Evolutionary conservation across 2,329 filamentous ascomycete genomes (phyloP), one percentile per base, ranked within the genome.

Genomic region (Pyrenophora graminea): DNA sequence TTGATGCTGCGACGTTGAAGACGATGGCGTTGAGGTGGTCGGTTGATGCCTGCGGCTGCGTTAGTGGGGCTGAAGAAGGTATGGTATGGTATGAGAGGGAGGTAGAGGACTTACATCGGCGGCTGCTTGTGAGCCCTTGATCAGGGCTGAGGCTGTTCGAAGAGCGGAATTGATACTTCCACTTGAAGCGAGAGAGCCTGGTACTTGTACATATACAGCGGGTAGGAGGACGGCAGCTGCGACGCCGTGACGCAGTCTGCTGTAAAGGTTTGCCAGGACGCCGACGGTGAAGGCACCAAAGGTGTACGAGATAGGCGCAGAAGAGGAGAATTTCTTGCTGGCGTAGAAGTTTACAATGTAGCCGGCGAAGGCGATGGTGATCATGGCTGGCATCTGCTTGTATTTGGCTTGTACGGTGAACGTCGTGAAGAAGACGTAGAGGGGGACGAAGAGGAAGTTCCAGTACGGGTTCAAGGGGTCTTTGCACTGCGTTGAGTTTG

Each of bases 391-490:
- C 31, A 85, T 82, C 69, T 93, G 89, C 61, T 83, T 86, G 83
- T 84, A 90, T 72, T 90, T 90, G 49, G 88, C 88, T 59, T 92
- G 88, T 69, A 92, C 91, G 64, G 91, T 87, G 64, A 91, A 80
- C 54, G 66, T 67, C 2, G 87, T 86, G 43, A 92, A 81, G 63
- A 86, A 89, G 34, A 90, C 69, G 15, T 89, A 85, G 68, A 91
- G 92, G 5, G 82, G 84, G 0, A 93, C 90, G 65, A 90, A 91
- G 18, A 86, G 76, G 73, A 91, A 90, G 42, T 80, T 82, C 59
- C 80, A 82, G 25, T 78, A 74, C 6, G 80, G 77, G 15, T 74
- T 72, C 27, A 85, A 75, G 0, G 78, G 70, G 32, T 77, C 69
- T 3, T 50, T 48, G 64, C 77, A 80, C 4, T 66, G 66, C 2